Evolutionary conservation across 805 yeast species (phyloP).

Genomic region (Nakazawaea wyomingensis): DNA sequence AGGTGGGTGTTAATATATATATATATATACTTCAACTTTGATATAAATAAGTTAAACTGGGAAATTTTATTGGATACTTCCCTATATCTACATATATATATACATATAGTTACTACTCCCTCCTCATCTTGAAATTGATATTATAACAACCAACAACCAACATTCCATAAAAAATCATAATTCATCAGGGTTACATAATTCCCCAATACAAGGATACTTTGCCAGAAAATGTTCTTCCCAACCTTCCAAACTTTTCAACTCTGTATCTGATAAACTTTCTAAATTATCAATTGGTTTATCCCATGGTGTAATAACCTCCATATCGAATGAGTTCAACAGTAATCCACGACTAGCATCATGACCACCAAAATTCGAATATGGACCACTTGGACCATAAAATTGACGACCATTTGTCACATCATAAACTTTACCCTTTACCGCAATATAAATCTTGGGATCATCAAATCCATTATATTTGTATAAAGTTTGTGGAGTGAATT

Average conservation of each 20-base stretch:
- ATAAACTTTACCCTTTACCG: slow-evolving; percentile 79
- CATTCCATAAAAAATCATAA: not conserved
- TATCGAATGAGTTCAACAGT: slow-evolving; percentile 82
- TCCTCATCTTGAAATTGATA: too few species aligned
- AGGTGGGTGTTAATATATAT: too few species aligned
- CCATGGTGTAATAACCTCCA: slow-evolving; percentile 52
- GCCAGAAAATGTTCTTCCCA: slow-evolving; percentile 82
- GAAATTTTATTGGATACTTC: too few species aligned
- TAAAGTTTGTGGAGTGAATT: slow-evolving; percentile 72
- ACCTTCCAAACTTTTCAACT: slow-evolving; percentile 62
- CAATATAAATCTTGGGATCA: slow-evolving; percentile 75
- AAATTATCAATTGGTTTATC: slow-evolving; percentile 77
- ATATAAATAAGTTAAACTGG: too few species aligned
- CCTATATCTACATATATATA: too few species aligned
- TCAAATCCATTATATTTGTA: slow-evolving; percentile 77
- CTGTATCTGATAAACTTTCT: slow-evolving; percentile 52
- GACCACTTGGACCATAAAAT: slow-evolving; percentile 95
- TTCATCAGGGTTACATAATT: slow-evolving; percentile 40
- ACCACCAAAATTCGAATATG: slow-evolving; percentile 92
- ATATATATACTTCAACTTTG: too few species aligned
- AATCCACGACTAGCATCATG: slow-evolving; percentile 92
- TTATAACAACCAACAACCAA: too few species aligned
- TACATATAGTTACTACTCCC: too few species aligned
- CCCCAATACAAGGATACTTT: slow-evolving; percentile 81
- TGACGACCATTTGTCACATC: slow-evolving; percentile 77